phyloP scores from a whole-genome alignment of 2,329 filamentous ascomycete species.

The Aureobasidium sp. region DNA sequence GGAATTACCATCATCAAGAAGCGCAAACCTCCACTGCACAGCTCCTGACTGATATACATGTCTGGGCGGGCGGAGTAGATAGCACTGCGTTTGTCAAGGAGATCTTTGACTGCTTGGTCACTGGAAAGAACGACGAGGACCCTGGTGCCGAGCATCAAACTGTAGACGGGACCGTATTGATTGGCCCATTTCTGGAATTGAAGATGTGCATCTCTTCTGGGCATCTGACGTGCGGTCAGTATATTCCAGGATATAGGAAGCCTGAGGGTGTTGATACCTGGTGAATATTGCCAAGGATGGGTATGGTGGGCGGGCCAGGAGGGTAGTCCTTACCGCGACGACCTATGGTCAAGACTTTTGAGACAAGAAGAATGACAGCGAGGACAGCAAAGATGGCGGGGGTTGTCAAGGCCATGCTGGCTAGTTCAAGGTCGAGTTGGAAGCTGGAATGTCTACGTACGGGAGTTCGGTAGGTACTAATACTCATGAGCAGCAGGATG shows the following conservation, averaged over 20 bases:
- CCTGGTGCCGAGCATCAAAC: slow-evolving; percentile 55
- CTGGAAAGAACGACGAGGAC: slow-evolving; percentile 53
- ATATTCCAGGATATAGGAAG: background rate
- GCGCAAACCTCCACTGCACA: slow-evolving; percentile 55
- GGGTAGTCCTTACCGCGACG: slow-evolving; percentile 28
- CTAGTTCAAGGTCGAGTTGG: background rate
- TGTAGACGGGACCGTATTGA: slow-evolving; percentile 58
- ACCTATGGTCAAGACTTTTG: slow-evolving; percentile 22
- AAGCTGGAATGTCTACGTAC: background rate
- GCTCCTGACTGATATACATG: slow-evolving; percentile 40
- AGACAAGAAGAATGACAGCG: background rate
- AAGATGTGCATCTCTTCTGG: slow-evolving; percentile 44
- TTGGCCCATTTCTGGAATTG: slow-evolving; percentile 60
- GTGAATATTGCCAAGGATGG: slow-evolving; percentile 32
- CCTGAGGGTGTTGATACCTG: slow-evolving; percentile 20
- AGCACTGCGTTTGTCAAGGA: slow-evolving; percentile 51
- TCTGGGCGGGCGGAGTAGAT: slow-evolving; percentile 50
- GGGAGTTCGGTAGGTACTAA: background rate
- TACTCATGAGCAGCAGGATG: background rate
- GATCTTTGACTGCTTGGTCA: slow-evolving; percentile 53
- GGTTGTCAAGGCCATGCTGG: background rate
- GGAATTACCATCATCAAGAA: slow-evolving; percentile 44
- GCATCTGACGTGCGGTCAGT: slow-evolving; percentile 39
- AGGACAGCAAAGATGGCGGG: background rate
- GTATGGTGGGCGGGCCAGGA: slow-evolving; percentile 32